A percentile compares a stretch with the other conserved stretches of the same genome.
Evolutionary conservation across 2,329 filamentous ascomycete species (phyloP).

Genomic region (Verticillium alfalfae): DNA sequence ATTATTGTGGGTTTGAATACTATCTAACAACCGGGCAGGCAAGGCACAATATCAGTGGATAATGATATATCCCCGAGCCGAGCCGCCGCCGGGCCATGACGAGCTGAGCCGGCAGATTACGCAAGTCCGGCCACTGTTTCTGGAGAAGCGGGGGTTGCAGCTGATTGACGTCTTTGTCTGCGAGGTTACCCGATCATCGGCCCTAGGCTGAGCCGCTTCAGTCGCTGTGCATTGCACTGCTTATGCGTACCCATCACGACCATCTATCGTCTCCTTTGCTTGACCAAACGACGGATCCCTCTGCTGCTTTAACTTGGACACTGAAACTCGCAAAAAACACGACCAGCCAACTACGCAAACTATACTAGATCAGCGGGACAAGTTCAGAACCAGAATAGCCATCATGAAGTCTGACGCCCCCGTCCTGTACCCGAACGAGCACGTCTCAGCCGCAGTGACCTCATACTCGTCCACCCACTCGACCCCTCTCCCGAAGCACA

Average conservation of each 20-base stretch:
- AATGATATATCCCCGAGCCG: neutral
- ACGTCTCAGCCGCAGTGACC: conserved; percentile 32
- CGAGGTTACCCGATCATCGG: neutral
- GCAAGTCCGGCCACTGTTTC: neutral
- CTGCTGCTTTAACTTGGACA: too few relatives aligned
- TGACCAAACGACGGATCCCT: too few relatives aligned
- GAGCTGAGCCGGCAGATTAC: neutral
- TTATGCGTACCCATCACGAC: too few relatives aligned
- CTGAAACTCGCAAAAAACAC: too few relatives aligned
- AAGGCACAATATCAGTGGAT: neutral
- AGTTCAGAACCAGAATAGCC: neutral
- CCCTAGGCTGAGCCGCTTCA: neutral
- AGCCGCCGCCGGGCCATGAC: neutral
- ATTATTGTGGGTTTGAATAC: too few relatives aligned
- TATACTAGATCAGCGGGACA: too few relatives aligned
- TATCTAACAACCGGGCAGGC: too few relatives aligned
- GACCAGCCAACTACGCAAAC: too few relatives aligned
- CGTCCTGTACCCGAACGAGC: conserved; percentile 34
- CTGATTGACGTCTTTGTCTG: neutral
- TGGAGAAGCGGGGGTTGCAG: neutral
- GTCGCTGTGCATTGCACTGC: too few relatives aligned
- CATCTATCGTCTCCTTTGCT: neutral
- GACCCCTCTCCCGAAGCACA: conserved; percentile 31
- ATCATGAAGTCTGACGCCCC: conserved; percentile 33
- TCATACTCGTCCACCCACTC: conserved; percentile 37